Base-by-base conservation (phyloP, 306 rosid species). In the Inga leiocalycina region DNA sequence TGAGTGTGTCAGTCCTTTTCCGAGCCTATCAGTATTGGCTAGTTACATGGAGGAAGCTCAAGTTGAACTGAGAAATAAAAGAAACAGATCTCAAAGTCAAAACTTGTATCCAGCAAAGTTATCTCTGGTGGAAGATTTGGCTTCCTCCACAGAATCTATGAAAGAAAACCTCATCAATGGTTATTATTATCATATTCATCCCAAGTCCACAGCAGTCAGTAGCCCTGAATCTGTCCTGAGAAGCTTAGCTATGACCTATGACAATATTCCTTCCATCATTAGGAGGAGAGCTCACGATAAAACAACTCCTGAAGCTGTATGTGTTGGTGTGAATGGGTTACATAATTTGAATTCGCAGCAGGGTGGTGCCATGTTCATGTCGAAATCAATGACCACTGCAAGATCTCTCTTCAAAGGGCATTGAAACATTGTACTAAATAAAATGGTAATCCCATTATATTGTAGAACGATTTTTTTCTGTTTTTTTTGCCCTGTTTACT, bases 181-280 rank as follows among this genome's bases (percentile, higher is more conserved):
- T 56, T 56, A 16, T 80, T n/a, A 3, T 79, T 78, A 68, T 44
- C 9, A 7, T 34, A 72, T 82, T 74, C 81, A 86, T 27, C 76
- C 80, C 34, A 34, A 20, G 44, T 34, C 49, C 56, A 24, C 10
- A 4, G 75, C 39, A 71, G 13, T 24, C 65, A 77, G 73, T 68
- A 88, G 90, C 80, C 96, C 92, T 19, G 86, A 82, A 79, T 80
- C 82, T 62, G 81, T 81, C 24, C 85, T 88, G 65, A 86, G 86
- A 81, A 88, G 68, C 79, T 83, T 85, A 45, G 92, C 92, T 74
- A 83, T 85, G 92, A 87, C 82, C 52, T 88, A 87, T 72, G 80
- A 83, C 51, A 87, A 89, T 64, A 80, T 75, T 74, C 93, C 93
- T 83, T 90, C 93, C 34, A 92, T 90, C 66, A 81, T 88, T 70